Base-by-base conservation (phyloP, 164 flowering plant species). In the Nelumbo lutea region DNA sequence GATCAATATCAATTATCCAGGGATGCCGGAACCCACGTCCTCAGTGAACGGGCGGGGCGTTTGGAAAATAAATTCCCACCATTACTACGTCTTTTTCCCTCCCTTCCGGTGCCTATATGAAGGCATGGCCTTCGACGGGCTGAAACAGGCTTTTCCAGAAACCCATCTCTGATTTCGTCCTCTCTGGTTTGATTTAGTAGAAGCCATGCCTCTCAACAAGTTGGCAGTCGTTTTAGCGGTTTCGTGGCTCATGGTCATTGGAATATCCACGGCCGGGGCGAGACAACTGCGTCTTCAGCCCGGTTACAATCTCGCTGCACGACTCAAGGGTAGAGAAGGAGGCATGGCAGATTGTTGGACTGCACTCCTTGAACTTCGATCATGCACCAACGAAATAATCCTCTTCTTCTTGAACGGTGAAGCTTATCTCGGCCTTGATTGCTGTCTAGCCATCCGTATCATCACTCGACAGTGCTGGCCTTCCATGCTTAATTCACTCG, bases 381-480 rank as follows among this genome's bases (percentile, higher is more conserved):
- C 69, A 7, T 71, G 74, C 69, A 9, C 65, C 3, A 61, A 61
- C 11, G 74, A 71, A 47, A 38, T 71, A 5, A 59, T 65, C n/a
- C 68, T 57, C 3, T 71, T 70, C 52, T 70, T 70, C 27, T 4
- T 53, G 56, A 64, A 55, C 46, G 73, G 74, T n/a, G 69, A 65
- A 15, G 50, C 67, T 40, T 47, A 65, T 41, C 40, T 71, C 9
- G 69, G 64, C 38, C 52, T 48, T 10, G 59, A 41, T 3, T 71
- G 74, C 55, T 71, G 74, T 61, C 40, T 15, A 1, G 74, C 74
- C 57, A 61, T 71, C 43, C 13, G 13, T 7, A 11, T 15, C 48
- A 65, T 71, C 1, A 52, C 55, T 27, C 59, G 48, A 9, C 9
- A 61, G 2, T 72, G 75, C 55, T 72, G 70, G 70, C 75, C 75